Base-by-base conservation (phyloP, 257 asterid genomes). In the Agastache rugosa region DNA sequence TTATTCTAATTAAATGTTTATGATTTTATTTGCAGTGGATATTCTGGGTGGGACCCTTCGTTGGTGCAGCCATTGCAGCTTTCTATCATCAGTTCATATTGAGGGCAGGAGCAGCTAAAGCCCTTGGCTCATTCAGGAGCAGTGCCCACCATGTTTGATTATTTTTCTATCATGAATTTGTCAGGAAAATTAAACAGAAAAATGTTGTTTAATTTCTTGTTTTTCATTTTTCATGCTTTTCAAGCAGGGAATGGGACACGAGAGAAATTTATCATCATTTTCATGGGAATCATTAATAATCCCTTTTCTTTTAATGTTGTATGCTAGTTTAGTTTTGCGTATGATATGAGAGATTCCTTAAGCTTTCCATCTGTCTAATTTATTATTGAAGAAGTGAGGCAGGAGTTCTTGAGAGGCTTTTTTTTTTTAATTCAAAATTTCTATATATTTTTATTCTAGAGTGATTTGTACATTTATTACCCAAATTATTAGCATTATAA, bases 21-120 rank as follows among this genome's bases (percentile, higher is more conserved):
- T 63, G 0, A 2, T 22, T 35, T 16, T 15, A 10, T n/a, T 64
- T 83, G 79, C 61, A 90, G 93, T 90, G 96, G 96, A 86, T 90
- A 2, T 90, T 86, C 69, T 89, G 96, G 96, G 96, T 81, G 4
- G 96, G 93, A 31, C 96, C 96, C 37, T 90, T 90, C 69, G 64
- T 79, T 15, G 93, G 96, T 50, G 96, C 96, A 77, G 88, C 90
- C 51, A 77, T 85, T 51, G 96, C 96, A 73, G 92, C 96, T 0
- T 82, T 90, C 87, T 90, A 90, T 84, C 93, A 90, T 66, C 93
- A 90, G 77, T 88, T 83, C 69, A 86, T 90, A 53, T 71, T 87
- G 73, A 85, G 96, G 74, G 96, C 96, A 22, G 96, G 90, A 71
- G 96, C 92, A n/a, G 87, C 71, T 34, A 90, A 90, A 69, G 93